Percentiles rank a stretch among this genome's conserved stretches.
phyloP scores from a whole-genome alignment of 2,329 filamentous ascomycete genomes.

The Pestalotiopsis sp. region DNA sequence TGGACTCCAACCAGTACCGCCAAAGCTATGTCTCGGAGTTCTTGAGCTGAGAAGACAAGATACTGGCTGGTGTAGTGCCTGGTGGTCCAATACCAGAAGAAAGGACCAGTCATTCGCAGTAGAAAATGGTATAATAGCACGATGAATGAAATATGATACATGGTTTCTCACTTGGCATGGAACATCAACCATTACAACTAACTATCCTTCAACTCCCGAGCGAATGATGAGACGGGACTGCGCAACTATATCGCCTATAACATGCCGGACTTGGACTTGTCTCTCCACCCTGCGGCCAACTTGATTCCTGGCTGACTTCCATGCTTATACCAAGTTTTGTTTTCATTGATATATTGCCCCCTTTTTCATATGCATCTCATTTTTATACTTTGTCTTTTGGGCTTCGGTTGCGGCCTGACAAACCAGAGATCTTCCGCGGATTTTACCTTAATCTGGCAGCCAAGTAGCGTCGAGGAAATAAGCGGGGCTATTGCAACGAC shows the following conservation, averaged over 20 bases:
- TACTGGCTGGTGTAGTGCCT: not conserved
- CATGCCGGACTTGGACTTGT: not conserved
- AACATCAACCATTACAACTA: not conserved
- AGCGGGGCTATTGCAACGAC: conserved; percentile 11
- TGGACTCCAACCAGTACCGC: conserved; percentile 79
- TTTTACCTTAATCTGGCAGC: not conserved
- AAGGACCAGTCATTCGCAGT: not conserved
- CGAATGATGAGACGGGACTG: not conserved
- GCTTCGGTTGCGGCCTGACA: not conserved
- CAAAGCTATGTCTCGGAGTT: conserved; percentile 71
- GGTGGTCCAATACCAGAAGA: not conserved
- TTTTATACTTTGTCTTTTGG: not conserved
- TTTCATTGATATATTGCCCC: not conserved
- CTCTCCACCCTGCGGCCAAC: not conserved
- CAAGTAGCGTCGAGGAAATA: not conserved
- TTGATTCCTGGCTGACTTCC: not conserved
- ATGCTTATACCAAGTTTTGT: not conserved
- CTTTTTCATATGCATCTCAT: not conserved
- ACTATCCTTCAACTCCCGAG: not conserved
- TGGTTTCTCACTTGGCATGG: not conserved
- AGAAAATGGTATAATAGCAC: not conserved
- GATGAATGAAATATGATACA: not conserved
- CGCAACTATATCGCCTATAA: not conserved
- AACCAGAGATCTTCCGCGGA: not conserved
- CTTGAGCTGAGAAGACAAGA: conserved; percentile 6